phyloP scores from a whole-genome alignment of 345 rosid species.

The Lepidium africanum region DNA sequence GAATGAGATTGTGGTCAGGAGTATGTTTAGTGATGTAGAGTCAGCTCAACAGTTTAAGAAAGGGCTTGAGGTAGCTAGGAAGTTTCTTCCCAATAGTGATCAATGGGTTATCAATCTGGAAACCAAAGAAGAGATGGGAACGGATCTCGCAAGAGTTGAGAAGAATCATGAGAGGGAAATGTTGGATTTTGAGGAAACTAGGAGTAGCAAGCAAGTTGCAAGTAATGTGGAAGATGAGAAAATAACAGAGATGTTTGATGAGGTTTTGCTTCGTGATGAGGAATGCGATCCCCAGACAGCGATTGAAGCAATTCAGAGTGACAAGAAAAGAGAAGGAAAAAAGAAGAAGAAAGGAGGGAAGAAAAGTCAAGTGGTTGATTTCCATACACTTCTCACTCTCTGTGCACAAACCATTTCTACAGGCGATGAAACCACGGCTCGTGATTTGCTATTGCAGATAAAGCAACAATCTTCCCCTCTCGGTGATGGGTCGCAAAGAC shows the following conservation, averaged over 20 bases:
- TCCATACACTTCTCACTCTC: conserved; percentile 48
- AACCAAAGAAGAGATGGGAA: conserved; percentile 23
- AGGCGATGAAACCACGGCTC: conserved; percentile 53
- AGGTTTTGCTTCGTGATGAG: conserved; percentile 36
- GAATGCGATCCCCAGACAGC: conserved; percentile 9
- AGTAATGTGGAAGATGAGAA: conserved; percentile 40
- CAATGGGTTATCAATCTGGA: conserved; percentile 36
- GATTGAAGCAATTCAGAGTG: not conserved
- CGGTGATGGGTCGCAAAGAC: conserved; percentile 72
- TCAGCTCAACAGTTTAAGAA: conserved; percentile 29
- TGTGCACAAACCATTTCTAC: conserved; percentile 84
- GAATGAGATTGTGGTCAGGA: conserved; percentile 37
- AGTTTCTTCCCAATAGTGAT: conserved; percentile 52
- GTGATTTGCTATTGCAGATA: conserved; percentile 59
- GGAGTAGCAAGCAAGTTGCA: conserved; percentile 60
- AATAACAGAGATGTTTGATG: conserved; percentile 65
- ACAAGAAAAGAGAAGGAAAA: conserved; percentile 29
- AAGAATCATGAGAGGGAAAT: conserved; percentile 54
- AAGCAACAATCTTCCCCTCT: conserved; percentile 51
- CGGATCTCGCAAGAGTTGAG: conserved; percentile 27
- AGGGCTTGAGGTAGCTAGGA: conserved; percentile 54
- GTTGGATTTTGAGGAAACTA: conserved; percentile 43
- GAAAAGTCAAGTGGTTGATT: conserved; percentile 58
- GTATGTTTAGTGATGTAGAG: conserved; percentile 44
- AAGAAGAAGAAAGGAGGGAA: conserved; percentile 30